Evolutionary conservation across 768 basidiomycete genomes (phyloP), one percentile per base, ranked within the genome.

Genomic region (Tulasnella sp.): DNA sequence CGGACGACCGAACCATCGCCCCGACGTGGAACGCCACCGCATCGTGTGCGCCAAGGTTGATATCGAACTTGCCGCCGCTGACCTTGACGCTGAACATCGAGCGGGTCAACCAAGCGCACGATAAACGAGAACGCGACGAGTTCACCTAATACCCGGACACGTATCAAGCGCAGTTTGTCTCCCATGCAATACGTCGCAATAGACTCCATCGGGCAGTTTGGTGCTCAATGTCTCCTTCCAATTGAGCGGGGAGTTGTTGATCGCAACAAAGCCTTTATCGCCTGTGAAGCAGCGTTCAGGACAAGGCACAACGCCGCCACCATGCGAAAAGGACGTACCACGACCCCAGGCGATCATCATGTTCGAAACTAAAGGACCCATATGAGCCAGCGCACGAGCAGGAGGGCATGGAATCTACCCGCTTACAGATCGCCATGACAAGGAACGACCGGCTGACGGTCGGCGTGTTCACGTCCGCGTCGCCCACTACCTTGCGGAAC

Each of bases 191-290:
- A 83, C 78, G 65, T 86, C 78, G 67, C 83, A 84, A 62, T 84
- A 84, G 2, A 67, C 65, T 0, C 81, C 82, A 21, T 67, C 74
- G 0, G 82, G 73, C 6, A 84, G 67, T 0, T 76, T 74, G 0
- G 82, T 84, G 19, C 68, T 65, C 65, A 84, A 83, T 0, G 75
- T 76, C 0, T 73, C 52, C 6, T 59, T 76, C 82, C 83, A 84
- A 0, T 68, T 62, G 4, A 71, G 69, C 58, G 81, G 78, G 4
- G 67, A 74, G 59, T 84, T 83, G 65, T 84, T 84, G 62, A 84
- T 84, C 0, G 75, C 82, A 3, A 83, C 77, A 58, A 79, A 82
- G 2, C 82, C 82, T n/a, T n/a, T n/a, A n/a, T n/a, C n/a, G n/a
- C n/a, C n/a, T n/a, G n/a, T n/a, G n/a, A n/a, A n/a, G n/a, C n/a